These are phyloP conservation scores for Auriculariales sp. DNA, from an alignment of 768 basidiomycete genomes.

Conservation along the genomic window DNA sequence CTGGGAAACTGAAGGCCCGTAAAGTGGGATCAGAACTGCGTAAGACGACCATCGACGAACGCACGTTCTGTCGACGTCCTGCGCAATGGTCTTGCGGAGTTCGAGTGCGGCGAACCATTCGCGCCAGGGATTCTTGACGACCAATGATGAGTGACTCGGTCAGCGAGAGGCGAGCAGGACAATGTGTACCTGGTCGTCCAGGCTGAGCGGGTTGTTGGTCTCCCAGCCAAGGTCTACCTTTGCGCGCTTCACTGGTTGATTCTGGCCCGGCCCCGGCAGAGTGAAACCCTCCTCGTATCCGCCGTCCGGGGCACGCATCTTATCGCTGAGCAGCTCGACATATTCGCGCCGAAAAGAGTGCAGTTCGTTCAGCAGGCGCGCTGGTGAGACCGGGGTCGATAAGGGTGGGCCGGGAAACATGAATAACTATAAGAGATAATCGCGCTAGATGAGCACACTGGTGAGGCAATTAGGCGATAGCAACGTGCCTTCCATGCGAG, in stretches of 20 bases:
- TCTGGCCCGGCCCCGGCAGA: slow-evolving; percentile 37
- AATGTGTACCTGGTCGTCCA: slow-evolving; percentile 51
- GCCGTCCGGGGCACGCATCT: slow-evolving; percentile 77
- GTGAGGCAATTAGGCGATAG: slow-evolving; percentile 1
- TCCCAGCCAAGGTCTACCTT: slow-evolving; percentile 42
- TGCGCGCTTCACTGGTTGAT: slow-evolving; percentile 17
- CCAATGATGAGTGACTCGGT: background rate
- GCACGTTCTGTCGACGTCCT: slow-evolving; percentile 93
- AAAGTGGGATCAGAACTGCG: background rate
- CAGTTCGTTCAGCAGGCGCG: slow-evolving; percentile 16
- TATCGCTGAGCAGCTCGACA: slow-evolving; percentile 41
- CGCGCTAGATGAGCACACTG: slow-evolving; percentile 10
- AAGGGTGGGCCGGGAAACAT: slow-evolving; percentile 53
- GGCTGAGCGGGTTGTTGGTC: slow-evolving; percentile 66
- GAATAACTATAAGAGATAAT: slow-evolving; percentile 38
- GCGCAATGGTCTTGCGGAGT: slow-evolving; percentile 72
- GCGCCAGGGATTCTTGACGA: slow-evolving; percentile 78
- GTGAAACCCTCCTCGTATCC: slow-evolving; percentile 61
- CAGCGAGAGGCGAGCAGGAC: background rate
- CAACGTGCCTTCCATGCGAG: slow-evolving; percentile 67
- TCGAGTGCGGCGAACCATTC: slow-evolving; percentile 87
- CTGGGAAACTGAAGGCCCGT: slow-evolving; percentile 68
- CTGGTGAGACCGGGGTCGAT: background rate
- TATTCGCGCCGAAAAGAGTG: slow-evolving; percentile 41
- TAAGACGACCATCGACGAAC: slow-evolving; percentile 15